phyloP scores from a whole-genome alignment of 2,329 filamentous ascomycete genomes.

The Onygenales sp. region DNA sequence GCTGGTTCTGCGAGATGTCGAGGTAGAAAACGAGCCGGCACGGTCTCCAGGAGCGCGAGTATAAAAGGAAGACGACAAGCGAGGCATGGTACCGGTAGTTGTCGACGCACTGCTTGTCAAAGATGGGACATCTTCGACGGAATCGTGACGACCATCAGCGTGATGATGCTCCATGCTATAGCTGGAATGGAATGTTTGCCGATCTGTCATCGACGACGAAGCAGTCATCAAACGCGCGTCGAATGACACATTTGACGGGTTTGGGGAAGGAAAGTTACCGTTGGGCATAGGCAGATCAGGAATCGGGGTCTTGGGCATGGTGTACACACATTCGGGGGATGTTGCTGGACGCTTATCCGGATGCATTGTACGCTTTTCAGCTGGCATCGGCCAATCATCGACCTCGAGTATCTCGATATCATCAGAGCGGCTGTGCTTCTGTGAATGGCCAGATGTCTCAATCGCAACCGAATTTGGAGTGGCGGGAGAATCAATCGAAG shows the following conservation, averaged over 20 bases:
- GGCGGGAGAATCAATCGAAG: constrained; percentile 3
- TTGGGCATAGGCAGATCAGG: constrained; percentile 28
- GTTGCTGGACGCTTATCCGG: constrained; percentile 34
- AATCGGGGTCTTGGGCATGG: constrained; percentile 31
- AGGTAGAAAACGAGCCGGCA: constrained; percentile 34
- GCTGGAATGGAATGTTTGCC: constrained; percentile 23
- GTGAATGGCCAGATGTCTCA: constrained; percentile 2
- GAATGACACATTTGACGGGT: constrained; percentile 30
- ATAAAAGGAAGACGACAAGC: constrained; percentile 35
- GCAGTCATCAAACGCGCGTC: constrained; percentile 34
- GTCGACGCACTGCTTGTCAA: constrained; percentile 41
- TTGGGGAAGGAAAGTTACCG: constrained; percentile 38
- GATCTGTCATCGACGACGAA: constrained; percentile 32
- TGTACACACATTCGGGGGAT: constrained; percentile 31
- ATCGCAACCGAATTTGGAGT: constrained; percentile 7
- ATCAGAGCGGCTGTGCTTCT: constrained; percentile 9
- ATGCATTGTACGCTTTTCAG: constrained; percentile 13
- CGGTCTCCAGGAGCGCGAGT: constrained; percentile 34
- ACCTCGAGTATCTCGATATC: constrained; percentile 22
- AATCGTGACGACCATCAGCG: constrained; percentile 31
- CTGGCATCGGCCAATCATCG: constrained; percentile 18
- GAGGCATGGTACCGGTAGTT: constrained; percentile 33
- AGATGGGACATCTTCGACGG: constrained; percentile 41
- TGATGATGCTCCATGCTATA: constrained; percentile 24
- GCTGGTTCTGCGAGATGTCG: constrained; percentile 28